Evolutionary conservation across 306 rosid species (phyloP).

Genomic region (Prosopis cineraria): DNA sequence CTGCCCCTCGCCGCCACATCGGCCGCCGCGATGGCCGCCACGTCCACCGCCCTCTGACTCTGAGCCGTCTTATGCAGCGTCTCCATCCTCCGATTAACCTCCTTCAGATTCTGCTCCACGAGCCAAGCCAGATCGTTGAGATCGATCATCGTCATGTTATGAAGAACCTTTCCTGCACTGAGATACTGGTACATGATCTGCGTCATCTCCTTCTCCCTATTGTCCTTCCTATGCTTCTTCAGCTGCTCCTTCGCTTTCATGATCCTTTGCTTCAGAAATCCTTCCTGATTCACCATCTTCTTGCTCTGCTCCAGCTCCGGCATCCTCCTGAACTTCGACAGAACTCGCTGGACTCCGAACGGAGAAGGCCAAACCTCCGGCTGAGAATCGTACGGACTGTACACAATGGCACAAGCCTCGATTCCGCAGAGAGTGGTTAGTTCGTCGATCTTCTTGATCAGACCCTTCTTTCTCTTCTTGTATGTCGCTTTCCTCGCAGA

Average conservation of each 20-base stretch:
- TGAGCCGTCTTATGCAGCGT: conserved; percentile 36
- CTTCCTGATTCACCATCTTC: conserved; percentile 54
- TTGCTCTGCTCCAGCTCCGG: conserved; percentile 51
- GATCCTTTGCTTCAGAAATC: conserved; percentile 46
- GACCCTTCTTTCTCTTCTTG: conserved; percentile 55
- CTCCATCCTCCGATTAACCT: conserved; percentile 44
- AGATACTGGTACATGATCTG: conserved; percentile 51
- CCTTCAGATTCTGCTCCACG: conserved; percentile 50
- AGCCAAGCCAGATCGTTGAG: conserved; percentile 48
- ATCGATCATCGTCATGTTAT: conserved; percentile 43
- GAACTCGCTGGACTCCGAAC: conserved; percentile 36
- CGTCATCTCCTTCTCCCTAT: conserved; percentile 46
- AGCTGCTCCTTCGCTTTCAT: conserved; percentile 42
- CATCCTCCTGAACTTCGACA: conserved; percentile 41
- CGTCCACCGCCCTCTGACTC: neutral
- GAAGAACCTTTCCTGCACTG: conserved; percentile 41
- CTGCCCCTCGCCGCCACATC: neutral
- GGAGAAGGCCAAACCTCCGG: conserved; percentile 58
- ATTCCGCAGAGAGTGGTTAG: conserved; percentile 54
- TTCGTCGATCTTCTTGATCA: conserved; percentile 49
- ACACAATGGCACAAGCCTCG: conserved; percentile 47
- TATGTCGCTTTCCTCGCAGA: conserved; percentile 50
- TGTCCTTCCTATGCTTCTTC: conserved; percentile 46
- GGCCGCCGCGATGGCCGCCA: conserved; percentile 12
- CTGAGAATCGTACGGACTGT: conserved; percentile 50